A percentile compares a stretch with the other conserved stretches of the same genome.
These are phyloP conservation scores for Papiliotrema nemorosa DNA, from an alignment of 1,284 basidiomycete genomes.

Conservation along the genomic window DNA sequence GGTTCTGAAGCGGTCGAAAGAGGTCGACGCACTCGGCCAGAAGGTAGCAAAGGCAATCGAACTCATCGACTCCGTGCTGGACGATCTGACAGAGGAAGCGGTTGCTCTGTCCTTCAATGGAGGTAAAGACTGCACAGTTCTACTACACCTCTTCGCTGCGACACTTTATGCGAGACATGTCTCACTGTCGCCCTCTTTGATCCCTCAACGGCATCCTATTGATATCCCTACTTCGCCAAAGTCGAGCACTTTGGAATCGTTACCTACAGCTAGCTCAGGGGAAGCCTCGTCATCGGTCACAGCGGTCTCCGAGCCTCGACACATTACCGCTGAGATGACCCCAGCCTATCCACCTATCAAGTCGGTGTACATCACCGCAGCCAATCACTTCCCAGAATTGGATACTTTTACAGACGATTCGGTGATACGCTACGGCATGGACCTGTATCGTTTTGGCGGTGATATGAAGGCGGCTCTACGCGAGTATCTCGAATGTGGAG, in stretches of 20 bases:
- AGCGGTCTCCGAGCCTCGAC: too few species aligned
- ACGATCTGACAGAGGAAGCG: slow-evolving; percentile 64
- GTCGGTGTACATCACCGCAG: slow-evolving; percentile 83
- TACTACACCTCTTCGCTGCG: slow-evolving; percentile 83
- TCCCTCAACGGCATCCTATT: background rate
- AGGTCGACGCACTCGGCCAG: slow-evolving; percentile 46
- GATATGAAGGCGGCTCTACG: slow-evolving; percentile 79
- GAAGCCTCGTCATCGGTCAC: too few species aligned
- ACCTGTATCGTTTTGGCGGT: slow-evolving; percentile 70
- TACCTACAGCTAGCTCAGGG: too few species aligned
- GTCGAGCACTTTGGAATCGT: background rate
- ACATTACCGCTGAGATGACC: slow-evolving; percentile 1
- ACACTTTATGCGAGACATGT: slow-evolving; percentile 53
- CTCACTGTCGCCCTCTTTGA: background rate
- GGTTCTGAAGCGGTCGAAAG: slow-evolving; percentile 31
- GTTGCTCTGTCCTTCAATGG: slow-evolving; percentile 93
- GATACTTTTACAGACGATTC: slow-evolving; percentile 77
- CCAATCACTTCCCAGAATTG: slow-evolving; percentile 78
- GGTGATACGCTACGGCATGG: slow-evolving; percentile 67
- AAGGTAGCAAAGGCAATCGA: slow-evolving; percentile 70
- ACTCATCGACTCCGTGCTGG: slow-evolving; percentile 71
- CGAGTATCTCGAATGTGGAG: slow-evolving; percentile 60
- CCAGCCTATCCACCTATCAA: slow-evolving; percentile 57
- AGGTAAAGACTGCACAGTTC: slow-evolving; percentile 91
- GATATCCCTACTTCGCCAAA: background rate